Evolutionary conservation across 305 asterid genomes (phyloP), one percentile per base, ranked within the genome.

Genomic region (Fraxinus paxiana): DNA sequence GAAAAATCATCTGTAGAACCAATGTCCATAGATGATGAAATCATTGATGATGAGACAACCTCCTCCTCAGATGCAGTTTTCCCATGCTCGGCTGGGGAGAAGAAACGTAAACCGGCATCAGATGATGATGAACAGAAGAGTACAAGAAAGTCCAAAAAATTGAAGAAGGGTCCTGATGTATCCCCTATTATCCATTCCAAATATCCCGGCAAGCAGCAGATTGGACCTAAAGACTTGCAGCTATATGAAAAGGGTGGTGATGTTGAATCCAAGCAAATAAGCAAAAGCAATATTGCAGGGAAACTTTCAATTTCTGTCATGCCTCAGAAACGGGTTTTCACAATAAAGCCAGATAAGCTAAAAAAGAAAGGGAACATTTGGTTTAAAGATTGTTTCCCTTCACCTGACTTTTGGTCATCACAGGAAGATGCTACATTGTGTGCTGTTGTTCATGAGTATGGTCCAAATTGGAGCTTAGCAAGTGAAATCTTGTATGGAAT

Each of bases 391-490:
- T 86, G 84, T 86, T 80, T 90, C 59, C 97, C 98, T 70, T 76
- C 88, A 77, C 92, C 98, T 75, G 98, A 92, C 87, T 75, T 17
- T 80, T 96, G 99, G 99, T 90, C 92, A 75, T 91, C 94, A 6
- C 91, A 81, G 63, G 99, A 96, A 86, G 99, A 96, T 83, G 94
- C 93, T 17, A 82, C 87, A 75, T 86, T 96, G 77, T 96, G 98
- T 90, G 97, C 93, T 79, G 78, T 83, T 82, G 92, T 94, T 76
- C 92, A 92, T 65, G 98, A 93, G 88, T 94, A 94, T 86, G 99
- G 99, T 51, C 90, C 95, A 77, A 91, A 94, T 81, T 96, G 99
- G 99, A 84, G 86, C 82, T 88, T 96, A 87, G 93, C 88, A 59
- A 93, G 98, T 93, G 98, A 94, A 34, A 88, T 90, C 82, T 83